A percentile compares a stretch with the other conserved stretches of the same genome.
Evolutionary conservation across 805 yeast species (phyloP).

Genomic region (Ogataea corticis): DNA sequence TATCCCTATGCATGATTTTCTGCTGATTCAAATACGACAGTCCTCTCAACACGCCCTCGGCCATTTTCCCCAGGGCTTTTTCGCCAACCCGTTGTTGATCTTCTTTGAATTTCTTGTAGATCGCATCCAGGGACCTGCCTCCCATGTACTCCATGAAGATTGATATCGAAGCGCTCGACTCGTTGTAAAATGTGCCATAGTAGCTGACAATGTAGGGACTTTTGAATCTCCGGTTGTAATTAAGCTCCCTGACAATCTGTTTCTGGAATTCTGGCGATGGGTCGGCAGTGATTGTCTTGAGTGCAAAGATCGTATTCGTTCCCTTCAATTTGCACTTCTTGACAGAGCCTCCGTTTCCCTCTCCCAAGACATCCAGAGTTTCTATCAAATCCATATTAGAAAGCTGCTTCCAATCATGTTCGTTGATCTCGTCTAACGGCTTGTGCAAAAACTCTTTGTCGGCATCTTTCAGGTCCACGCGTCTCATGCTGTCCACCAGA

Average conservation of each 20-base stretch:
- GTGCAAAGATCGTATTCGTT: slow-evolving; percentile 70
- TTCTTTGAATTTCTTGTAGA: slow-evolving; percentile 72
- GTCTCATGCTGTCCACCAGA: slow-evolving; percentile 9
- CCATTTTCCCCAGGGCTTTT: slow-evolving; percentile 86
- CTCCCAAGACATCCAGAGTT: slow-evolving; percentile 77
- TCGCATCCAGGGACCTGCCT: slow-evolving; percentile 86
- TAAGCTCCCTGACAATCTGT: slow-evolving; percentile 88
- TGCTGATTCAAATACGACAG: slow-evolving; percentile 85
- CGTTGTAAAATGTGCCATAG: slow-evolving; percentile 87
- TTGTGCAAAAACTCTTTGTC: slow-evolving; percentile 5
- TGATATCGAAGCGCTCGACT: slow-evolving; percentile 74
- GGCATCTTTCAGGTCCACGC: slow-evolving; percentile 6
- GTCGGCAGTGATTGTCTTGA: slow-evolving; percentile 71
- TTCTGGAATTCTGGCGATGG: slow-evolving; percentile 85
- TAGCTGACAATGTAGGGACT: slow-evolving; percentile 87
- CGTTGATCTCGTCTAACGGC: slow-evolving; percentile 50
- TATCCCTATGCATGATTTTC: slow-evolving; percentile 90
- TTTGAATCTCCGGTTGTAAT: slow-evolving; percentile 79
- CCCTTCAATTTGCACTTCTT: slow-evolving; percentile 66
- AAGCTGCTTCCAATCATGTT: slow-evolving; percentile 70
- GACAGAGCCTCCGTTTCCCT: slow-evolving; percentile 94
- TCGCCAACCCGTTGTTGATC: slow-evolving; percentile 90
- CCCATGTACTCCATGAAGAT: slow-evolving; percentile 98
- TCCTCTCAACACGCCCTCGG: slow-evolving; percentile 83
- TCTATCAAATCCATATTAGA: slow-evolving; percentile 61